Evolutionary conservation across 805 yeast genomes (phyloP), one percentile per base, ranked within the genome.

Genomic region (Pichia deserticola): DNA sequence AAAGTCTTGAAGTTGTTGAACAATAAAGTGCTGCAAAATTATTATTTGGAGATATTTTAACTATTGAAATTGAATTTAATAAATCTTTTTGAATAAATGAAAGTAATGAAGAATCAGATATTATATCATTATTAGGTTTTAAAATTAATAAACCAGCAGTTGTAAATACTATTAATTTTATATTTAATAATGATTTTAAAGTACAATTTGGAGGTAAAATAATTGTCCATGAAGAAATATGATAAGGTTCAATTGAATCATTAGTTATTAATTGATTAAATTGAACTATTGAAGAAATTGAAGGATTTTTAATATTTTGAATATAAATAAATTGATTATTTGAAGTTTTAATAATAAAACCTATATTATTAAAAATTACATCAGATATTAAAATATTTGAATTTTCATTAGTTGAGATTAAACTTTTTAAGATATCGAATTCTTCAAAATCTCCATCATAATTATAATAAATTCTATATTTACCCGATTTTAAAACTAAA

Each of bases 391-490:
- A 13, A 4, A 11, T 4, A 30, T 30, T 30, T 30, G 32, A 30
- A 7, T 6, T 7, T 30, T 7, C 7, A 30, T 30, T 30, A n/a
- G 12, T 25, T 10, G 33, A 15, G 7, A 39, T 11, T 28, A 42
- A 27, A 11, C 25, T 29, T 12, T 25, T 4, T 27, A 40, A 35
- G 3, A 77, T 52, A 15, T 64, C 61, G 56, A 71, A 74, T 57
- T 82, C 88, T 44, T 72, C 71, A 61, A 86, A 87, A 42, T 78
- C 82, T 4, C 87, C 86, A 25, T 78, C 77, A 54, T 84, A 79
- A 57, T 86, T 89, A 40, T 71, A 65, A 63, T 85, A 86, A 30
- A 73, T 67, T 30, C 95, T 68, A 28, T 74, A 76, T 32, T 66
- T 69, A 7, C 84, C 84, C 45, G 70, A 67, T 34, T 70, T 73